Evolutionary conservation across 768 basidiomycete species (phyloP), one percentile per base, ranked within the genome.

Genomic region (Tubosaeta sp.): DNA sequence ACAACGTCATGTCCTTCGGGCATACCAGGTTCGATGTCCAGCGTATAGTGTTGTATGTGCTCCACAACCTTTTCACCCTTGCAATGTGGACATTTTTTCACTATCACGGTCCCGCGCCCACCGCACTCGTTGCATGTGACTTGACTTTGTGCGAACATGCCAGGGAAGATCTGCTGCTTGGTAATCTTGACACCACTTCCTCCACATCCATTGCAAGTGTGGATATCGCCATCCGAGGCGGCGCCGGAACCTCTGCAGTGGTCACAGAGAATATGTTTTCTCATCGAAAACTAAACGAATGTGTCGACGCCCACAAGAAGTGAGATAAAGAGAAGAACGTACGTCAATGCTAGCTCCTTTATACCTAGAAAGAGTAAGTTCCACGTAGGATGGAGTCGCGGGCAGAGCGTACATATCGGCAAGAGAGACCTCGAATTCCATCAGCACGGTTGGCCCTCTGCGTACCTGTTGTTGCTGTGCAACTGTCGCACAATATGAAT

Each of bases 191-290:
- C 78, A 32, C 96, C 96, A 44, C 82, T 74, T 18, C 96, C 96
- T 46, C 81, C 78, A 64, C 96, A 99, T 11, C 80, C 79, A 3
- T 80, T 67, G 65, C 96, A 99, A n/a, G 81, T 78, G 61, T 92
- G 89, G 43, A 96, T 89, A 63, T 96, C 90, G 7, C 79, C 69
- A 52, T 92, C 90, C 0, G 91, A 89, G 2, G 92, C 88, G 0
- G 96, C 96, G 21, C 96, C 96, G 0, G 91, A 84, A 21, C 96
- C 96, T 63, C 94, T 86, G 71, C 96, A 99, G 65, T 96, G 90
- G 68, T 97, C 94, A 63, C 96, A 99, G 16, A 99, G 84, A 31
- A 95, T 82, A 47, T 84, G 83, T 66, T 95, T 94, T 68, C 85
- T 87, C 65, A 97, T 78, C 74, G 89, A 87, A 70, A 99, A 95